Evolutionary conservation across 371 early-diverging fungal species (phyloP).

Genomic region (Lichtheimia corymbifera): DNA sequence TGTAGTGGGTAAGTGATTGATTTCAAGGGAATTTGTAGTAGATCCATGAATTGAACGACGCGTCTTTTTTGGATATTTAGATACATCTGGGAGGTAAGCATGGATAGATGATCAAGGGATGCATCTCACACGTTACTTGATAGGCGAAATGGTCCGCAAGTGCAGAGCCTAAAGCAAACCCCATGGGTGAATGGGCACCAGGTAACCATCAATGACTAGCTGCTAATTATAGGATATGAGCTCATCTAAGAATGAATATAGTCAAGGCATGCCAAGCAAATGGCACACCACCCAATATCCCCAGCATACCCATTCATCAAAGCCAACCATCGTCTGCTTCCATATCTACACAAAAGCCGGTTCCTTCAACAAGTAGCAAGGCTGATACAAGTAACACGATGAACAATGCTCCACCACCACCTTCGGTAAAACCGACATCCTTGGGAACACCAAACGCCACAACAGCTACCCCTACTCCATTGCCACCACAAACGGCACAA

Average conservation of each 20-base stretch:
- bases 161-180: constrained; percentile 20
- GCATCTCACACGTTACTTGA: background rate
- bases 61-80: constrained; percentile 8
- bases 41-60: too few relatives aligned
- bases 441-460: constrained; percentile 6
- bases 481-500: constrained; percentile 26
- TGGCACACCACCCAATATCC: too few relatives aligned
- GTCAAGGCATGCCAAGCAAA: too few relatives aligned
- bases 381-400: too few relatives aligned
- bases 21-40: too few relatives aligned
- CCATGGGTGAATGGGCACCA: constrained; percentile 33
- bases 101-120: too few relatives aligned
- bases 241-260: too few relatives aligned
- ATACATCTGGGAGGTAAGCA: constrained; percentile 44
- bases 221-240: background rate
- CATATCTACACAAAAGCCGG: too few relatives aligned
- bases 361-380: too few relatives aligned
- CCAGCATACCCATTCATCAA: too few relatives aligned
- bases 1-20: constrained; percentile 26
- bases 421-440: background rate
- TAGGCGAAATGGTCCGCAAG: constrained; percentile 45
- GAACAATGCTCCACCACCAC: constrained; percentile 15
- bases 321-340: too few relatives aligned
- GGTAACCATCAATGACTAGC: constrained; percentile 16
- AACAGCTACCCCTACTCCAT: constrained; percentile 23